Evolutionary conservation across 768 basidiomycete genomes (phyloP).

Genomic region (Rhizopogon sp.): DNA sequence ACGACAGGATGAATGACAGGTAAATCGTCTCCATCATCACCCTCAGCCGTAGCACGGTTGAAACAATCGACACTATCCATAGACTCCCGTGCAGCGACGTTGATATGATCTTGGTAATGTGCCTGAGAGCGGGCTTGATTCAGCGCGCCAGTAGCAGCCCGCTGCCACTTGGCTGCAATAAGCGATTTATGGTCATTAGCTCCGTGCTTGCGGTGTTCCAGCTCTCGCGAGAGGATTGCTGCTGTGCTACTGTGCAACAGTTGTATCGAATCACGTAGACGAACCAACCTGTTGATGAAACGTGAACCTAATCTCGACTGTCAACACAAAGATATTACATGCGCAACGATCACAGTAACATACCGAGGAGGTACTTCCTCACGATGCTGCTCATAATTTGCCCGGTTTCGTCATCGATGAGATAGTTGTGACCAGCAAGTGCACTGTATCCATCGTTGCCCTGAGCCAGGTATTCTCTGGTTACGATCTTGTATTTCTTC

Average conservation of each 20-base stretch:
- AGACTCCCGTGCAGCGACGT: constrained; percentile 61
- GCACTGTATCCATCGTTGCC: constrained; percentile 81
- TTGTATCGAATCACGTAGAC: constrained; percentile 24
- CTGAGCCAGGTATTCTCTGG: constrained; percentile 80
- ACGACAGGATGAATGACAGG: constrained; percentile 57
- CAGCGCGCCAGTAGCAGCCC: constrained; percentile 35
- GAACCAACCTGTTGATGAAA: constrained; percentile 35
- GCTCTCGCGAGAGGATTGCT: constrained; percentile 44
- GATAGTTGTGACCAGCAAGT: constrained; percentile 57
- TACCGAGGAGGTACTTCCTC: constrained; percentile 80
- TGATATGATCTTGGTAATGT: constrained; percentile 58
- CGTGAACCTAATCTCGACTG: constrained; percentile 49
- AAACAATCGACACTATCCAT: constrained; percentile 77
- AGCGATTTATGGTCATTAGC: constrained; percentile 16
- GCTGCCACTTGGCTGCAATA: constrained; percentile 45
- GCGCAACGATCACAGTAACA: background rate
- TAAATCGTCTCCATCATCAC: constrained; percentile 28
- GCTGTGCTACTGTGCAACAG: constrained; percentile 41
- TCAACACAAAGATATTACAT: background rate
- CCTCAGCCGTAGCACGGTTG: constrained; percentile 36
- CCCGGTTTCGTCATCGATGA: constrained; percentile 83
- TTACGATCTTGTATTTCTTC: constrained; percentile 72
- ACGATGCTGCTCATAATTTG: constrained; percentile 75
- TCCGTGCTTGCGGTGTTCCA: constrained; percentile 27
- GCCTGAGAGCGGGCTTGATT: constrained; percentile 42